These are phyloP conservation scores for Agaricus blazei DNA, from an alignment of 768 basidiomycete genomes.

Conservation along the genomic window DNA sequence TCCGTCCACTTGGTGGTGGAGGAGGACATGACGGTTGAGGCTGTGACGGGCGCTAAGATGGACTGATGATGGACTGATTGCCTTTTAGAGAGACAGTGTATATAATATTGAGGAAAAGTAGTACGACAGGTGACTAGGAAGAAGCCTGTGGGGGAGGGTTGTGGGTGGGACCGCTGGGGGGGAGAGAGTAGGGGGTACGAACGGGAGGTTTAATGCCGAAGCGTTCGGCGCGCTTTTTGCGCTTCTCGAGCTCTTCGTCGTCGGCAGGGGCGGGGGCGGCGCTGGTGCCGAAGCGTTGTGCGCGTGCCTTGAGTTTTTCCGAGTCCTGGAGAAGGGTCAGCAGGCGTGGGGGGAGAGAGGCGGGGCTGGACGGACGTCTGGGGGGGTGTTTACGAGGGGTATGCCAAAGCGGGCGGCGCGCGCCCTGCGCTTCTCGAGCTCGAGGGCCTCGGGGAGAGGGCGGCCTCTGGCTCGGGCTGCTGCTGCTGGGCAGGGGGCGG, in stretches of 20 bases:
- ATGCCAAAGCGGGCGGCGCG: constrained; percentile 72
- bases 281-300: constrained; percentile 47
- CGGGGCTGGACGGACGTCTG: constrained; percentile 11
- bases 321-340: constrained; percentile 29
- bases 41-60: neutral
- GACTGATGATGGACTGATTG: neutral
- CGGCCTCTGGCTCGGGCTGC: constrained; percentile 4
- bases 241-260: constrained; percentile 51
- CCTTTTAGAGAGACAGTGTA: constrained; percentile 3
- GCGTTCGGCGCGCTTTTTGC: constrained; percentile 60
- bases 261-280: constrained; percentile 30
- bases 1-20: constrained; percentile 26
- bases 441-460: constrained; percentile 32
- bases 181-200: constrained; percentile 5
- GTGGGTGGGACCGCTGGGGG: neutral
- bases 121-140: neutral
- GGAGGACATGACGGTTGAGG: constrained; percentile 4
- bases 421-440: constrained; percentile 51
- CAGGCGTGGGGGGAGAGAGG: neutral
- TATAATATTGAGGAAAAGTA: neutral
- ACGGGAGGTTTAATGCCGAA: constrained; percentile 36
- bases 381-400: constrained; percentile 40
- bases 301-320: constrained; percentile 47
- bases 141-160: neutral
- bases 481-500: constrained; percentile 11